Percentiles rank a stretch among this genome's conserved stretches.
phyloP scores from a whole-genome alignment of 495 filamentous ascomycete genomes.

The Annulohypoxylon stygium region DNA sequence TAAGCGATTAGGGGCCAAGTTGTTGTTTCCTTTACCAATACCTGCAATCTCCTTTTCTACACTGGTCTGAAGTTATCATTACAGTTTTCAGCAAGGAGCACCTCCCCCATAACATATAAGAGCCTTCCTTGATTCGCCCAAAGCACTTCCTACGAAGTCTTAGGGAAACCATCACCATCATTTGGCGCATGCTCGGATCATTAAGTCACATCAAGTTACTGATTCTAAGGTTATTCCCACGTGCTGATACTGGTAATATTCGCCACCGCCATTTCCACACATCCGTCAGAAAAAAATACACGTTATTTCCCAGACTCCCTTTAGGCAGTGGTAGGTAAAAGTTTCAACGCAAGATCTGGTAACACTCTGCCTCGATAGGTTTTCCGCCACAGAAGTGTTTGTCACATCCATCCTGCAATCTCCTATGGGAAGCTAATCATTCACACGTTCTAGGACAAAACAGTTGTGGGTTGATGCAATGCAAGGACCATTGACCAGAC shows the following conservation, averaged over 20 bases:
- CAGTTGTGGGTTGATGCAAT: neutral
- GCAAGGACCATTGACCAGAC: neutral
- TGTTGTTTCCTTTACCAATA: neutral
- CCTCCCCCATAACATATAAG: neutral
- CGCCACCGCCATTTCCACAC: neutral
- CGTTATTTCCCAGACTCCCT: neutral
- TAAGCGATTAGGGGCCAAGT: neutral
- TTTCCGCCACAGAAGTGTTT: neutral
- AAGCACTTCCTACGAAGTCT: neutral
- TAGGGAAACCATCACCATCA: neutral
- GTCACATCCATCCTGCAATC: neutral
- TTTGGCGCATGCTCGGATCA: neutral
- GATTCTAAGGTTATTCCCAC: neutral
- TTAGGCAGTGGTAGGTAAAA: neutral
- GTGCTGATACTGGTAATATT: neutral
- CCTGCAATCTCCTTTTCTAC: neutral
- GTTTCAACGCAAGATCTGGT: neutral
- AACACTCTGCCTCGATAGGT: neutral
- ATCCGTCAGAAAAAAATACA: neutral
- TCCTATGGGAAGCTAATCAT: neutral
- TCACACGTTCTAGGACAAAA: neutral
- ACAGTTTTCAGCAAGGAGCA: neutral
- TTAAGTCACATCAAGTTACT: neutral
- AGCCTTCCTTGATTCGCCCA: neutral
- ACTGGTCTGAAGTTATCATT: neutral